A percentile compares a stretch with the other conserved stretches of the same genome.
Conservation (phyloP, 768 basidiomycete species). For the Pulveroboletus frians region DNA sequence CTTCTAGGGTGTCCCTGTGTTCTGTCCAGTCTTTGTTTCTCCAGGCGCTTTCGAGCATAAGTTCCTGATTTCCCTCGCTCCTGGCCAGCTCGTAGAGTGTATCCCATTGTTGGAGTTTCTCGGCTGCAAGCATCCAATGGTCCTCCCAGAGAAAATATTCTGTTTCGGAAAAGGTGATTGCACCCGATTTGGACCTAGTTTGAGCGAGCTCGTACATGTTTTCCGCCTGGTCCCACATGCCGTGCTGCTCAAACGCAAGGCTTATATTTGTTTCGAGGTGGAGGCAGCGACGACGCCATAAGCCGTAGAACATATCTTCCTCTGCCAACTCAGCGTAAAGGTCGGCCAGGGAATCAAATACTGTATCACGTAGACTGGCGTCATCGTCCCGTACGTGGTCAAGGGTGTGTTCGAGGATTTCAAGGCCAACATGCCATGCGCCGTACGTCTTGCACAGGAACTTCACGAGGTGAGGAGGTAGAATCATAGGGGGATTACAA, state of each 20-base stretch:
- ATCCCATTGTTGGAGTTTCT: constrained; percentile 99
- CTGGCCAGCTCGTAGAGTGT: constrained; percentile 86
- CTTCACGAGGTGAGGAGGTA: constrained; percentile 93
- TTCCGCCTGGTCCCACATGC: constrained; percentile 93
- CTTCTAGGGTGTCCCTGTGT: constrained; percentile 71
- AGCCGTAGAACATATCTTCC: constrained; percentile 95
- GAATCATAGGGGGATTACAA: constrained; percentile 80
- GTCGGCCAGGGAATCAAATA: constrained; percentile 88
- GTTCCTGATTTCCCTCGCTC: constrained; percentile 84
- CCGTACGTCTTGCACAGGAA: constrained; percentile 95
- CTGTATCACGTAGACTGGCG: constrained; percentile 68
- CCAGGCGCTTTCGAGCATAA: constrained; percentile 95
- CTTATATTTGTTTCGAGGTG: constrained; percentile 86
- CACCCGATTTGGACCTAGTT: constrained; percentile 71
- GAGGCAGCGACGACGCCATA: constrained; percentile 89
- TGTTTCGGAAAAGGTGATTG: constrained; percentile 85
- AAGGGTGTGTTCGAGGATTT: constrained; percentile 77
- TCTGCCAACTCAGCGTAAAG: constrained; percentile 94
- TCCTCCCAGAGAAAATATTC: constrained; percentile 99
- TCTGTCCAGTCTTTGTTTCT: constrained; percentile 88
- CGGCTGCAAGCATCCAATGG: constrained; percentile 93
- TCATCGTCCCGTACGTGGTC: constrained; percentile 81
- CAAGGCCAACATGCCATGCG: constrained; percentile 89
- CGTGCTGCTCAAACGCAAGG: constrained; percentile 89
- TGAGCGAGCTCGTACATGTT: constrained; percentile 88